A percentile compares a stretch with the other conserved stretches of the same genome.
phyloP scores from a whole-genome alignment of 2,329 filamentous ascomycete species.

The Aspergillus candidus region DNA sequence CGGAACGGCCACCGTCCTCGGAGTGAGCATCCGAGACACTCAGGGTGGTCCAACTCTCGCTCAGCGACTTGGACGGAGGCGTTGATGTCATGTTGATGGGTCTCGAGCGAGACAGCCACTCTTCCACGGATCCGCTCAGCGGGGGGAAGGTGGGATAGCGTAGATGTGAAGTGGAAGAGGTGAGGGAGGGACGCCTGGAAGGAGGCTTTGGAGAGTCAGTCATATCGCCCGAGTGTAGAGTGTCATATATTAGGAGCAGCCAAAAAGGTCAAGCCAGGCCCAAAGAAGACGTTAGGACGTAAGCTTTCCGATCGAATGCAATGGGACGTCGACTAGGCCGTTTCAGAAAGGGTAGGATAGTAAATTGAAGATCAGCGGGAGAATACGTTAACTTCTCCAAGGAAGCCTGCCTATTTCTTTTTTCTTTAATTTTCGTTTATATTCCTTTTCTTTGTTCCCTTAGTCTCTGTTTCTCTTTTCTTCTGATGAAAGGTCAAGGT shows the following conservation, averaged over 20 bases:
- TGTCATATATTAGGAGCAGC: constrained; percentile 18
- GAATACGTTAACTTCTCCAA: constrained; percentile 14
- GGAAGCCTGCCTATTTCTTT: constrained; percentile 3
- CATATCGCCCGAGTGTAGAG: constrained; percentile 22
- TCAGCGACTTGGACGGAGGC: constrained; percentile 28
- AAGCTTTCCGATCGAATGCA: constrained; percentile 14
- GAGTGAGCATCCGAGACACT: constrained; percentile 40
- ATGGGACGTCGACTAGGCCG: constrained; percentile 11
- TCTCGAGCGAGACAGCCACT: constrained; percentile 38
- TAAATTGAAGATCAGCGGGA: constrained; percentile 9
- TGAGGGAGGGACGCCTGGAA: constrained; percentile 22
- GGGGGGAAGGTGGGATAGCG: constrained; percentile 39
- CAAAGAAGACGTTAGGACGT: constrained; percentile 10
- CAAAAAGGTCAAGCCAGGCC: not conserved
- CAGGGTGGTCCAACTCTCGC: constrained; percentile 44
- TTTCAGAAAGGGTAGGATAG: constrained; percentile 6
- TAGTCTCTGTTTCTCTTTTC: too few species aligned
- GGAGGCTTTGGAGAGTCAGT: constrained; percentile 33
- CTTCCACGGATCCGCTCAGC: constrained; percentile 33
- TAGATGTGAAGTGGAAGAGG: constrained; percentile 26
- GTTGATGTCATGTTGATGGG: constrained; percentile 38
- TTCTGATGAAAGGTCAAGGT: too few species aligned
- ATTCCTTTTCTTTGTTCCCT: too few species aligned
- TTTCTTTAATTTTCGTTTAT: not conserved
- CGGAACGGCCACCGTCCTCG: constrained; percentile 41